Conservation (phyloP, 345 rosid genomes). For the Passiflora organensis region DNA sequence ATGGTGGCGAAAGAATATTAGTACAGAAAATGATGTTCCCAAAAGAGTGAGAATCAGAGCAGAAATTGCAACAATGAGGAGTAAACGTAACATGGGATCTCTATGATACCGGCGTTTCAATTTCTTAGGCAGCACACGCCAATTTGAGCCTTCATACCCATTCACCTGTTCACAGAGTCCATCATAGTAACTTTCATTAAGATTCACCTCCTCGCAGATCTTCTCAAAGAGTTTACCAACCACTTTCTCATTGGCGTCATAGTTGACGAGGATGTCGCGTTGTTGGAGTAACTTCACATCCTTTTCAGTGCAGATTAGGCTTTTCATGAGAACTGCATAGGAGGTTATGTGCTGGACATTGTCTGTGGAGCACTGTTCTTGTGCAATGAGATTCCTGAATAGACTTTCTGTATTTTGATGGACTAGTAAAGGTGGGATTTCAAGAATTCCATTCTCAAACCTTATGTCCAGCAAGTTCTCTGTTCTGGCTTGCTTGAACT, state of each 20-base stretch:
- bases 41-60: slow-evolving; percentile 24
- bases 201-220: slow-evolving; percentile 17
- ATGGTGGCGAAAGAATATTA: slow-evolving; percentile 30
- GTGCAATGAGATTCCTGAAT: slow-evolving; percentile 41
- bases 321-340: slow-evolving; percentile 34
- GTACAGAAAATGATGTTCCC: slow-evolving; percentile 31
- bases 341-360: slow-evolving; percentile 34
- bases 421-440: slow-evolving; percentile 34
- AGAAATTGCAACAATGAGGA: slow-evolving; percentile 13
- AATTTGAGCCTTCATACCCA: slow-evolving; percentile 12
- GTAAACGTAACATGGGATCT: neutral
- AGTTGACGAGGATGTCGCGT: slow-evolving; percentile 21
- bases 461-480: slow-evolving; percentile 35
- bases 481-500: slow-evolving; percentile 22
- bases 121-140: slow-evolving; percentile 9
- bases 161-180: slow-evolving; percentile 39
- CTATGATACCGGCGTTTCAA: neutral
- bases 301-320: slow-evolving; percentile 18
- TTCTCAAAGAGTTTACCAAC: slow-evolving; percentile 23
- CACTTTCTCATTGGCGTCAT: slow-evolving; percentile 1
- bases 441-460: slow-evolving; percentile 34
- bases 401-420: slow-evolving; percentile 37
- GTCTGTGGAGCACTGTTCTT: slow-evolving; percentile 27
- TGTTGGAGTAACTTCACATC: slow-evolving; percentile 33
- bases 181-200: slow-evolving; percentile 33